Evolutionary conservation across 2,329 filamentous ascomycete genomes (phyloP).

Genomic region (Drechslerella coelobrocha): DNA sequence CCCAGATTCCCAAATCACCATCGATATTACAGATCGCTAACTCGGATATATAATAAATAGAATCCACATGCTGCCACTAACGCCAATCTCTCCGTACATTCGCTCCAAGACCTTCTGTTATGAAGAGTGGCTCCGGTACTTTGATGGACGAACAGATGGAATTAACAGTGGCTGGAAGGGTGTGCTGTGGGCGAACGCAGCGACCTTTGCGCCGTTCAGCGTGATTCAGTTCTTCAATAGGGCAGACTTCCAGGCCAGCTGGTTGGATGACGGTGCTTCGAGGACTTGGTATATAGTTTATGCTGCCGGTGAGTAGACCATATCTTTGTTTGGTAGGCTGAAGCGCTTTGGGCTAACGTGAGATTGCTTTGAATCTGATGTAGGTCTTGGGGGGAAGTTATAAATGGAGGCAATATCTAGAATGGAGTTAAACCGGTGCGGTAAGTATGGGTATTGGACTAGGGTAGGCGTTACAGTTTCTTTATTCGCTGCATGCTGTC

Average conservation of each 20-base stretch:
- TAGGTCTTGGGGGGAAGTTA: conserved; percentile 30
- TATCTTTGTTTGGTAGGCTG: neutral
- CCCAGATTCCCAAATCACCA: conserved; percentile 50
- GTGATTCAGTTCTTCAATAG: conserved; percentile 78
- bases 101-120: conserved; percentile 73
- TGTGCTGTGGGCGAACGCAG: conserved; percentile 81
- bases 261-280: conserved; percentile 82
- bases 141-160: conserved; percentile 70
- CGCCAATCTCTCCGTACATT: conserved; percentile 71
- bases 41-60: conserved; percentile 62
- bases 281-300: conserved; percentile 85
- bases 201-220: conserved; percentile 72
- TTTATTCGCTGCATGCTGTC: too few relatives aligned
- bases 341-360: conserved; percentile 9
- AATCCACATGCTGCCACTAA: conserved; percentile 82
- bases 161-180: conserved; percentile 83
- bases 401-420: neutral
- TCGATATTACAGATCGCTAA: neutral
- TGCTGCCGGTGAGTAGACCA: conserved; percentile 69
- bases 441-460: neutral
- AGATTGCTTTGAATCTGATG: neutral
- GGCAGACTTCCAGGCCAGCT: conserved; percentile 69
- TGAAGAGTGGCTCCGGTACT: conserved; percentile 84
- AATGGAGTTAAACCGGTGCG: neutral
- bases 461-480: too few relatives aligned